phyloP scores from a whole-genome alignment of 2,329 filamentous ascomycete species.

The Didymella pomorum region DNA sequence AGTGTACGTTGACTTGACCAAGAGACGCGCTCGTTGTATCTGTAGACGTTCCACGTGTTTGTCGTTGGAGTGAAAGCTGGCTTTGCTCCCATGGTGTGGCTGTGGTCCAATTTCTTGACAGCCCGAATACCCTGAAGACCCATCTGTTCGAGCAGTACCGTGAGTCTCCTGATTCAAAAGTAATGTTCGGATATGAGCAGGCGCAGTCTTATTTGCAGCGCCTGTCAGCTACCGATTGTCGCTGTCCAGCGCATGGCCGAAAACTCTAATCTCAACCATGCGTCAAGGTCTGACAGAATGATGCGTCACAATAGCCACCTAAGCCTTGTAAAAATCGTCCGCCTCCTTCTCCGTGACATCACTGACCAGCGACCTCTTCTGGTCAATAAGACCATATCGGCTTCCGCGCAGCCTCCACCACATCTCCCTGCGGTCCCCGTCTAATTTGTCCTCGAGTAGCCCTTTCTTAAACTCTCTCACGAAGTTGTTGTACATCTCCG shows the following conservation, averaged over 20 bases:
- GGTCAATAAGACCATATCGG: constrained; percentile 76
- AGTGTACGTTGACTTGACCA: no score
- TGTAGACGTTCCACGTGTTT: no score
- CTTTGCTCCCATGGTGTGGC: no score
- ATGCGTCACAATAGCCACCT: constrained; percentile 14
- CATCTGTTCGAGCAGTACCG: no score
- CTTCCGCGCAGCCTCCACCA: constrained; percentile 77
- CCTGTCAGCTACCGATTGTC: no score
- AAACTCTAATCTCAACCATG: background rate
- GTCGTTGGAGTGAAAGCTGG: no score
- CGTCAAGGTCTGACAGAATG: constrained; percentile 33
- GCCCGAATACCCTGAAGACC: no score
- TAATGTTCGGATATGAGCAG: no score
- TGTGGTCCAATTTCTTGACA: no score
- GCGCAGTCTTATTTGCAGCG: no score
- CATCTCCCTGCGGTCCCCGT: constrained; percentile 80
- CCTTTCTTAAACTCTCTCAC: constrained; percentile 74
- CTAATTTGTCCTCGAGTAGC: constrained; percentile 72
- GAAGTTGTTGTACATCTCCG: constrained; percentile 78
- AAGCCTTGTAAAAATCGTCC: constrained; percentile 48
- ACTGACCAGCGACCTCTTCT: constrained; percentile 68
- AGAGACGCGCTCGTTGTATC: no score
- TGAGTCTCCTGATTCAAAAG: no score
- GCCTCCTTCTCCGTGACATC: constrained; percentile 75
- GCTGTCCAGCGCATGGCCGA: background rate